Base-by-base conservation (phyloP, 2,329 filamentous ascomycete species). In the Ophiocordyceps australis region DNA sequence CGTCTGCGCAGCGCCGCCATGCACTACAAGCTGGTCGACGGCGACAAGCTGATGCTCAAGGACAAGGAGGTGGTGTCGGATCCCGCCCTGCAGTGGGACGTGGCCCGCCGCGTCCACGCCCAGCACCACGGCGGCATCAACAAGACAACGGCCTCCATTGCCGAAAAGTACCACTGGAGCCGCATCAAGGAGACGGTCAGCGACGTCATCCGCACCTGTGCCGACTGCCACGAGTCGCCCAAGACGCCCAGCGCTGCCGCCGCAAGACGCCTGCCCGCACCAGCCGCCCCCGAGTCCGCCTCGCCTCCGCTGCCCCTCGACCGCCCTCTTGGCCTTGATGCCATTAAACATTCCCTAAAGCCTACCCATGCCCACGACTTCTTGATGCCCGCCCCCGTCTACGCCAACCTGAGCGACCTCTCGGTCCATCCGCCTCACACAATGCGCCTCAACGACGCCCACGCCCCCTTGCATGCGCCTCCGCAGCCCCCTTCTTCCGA, bases 181-280 rank as follows among this genome's bases (percentile, higher is more conserved):
- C 71, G 86, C 32, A 95, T 95, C 56, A 98, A 95, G 49, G 85
- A 94, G 52, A 95, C 86, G 1, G 89, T 94, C 33, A 89, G 78
- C 46, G 74, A 86, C 46, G 85, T 93, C 39, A 93, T 95, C 50
- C 76, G 80, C 39, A 86, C 89, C 41, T 98, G 89, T 50, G 55
- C 66, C 7, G 75, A 92, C 45, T 95, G 86, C 56, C 92, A 86
- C 52, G 82, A 92, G 40, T 57, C 68, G 20, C 64, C 70, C 32
- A 79, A 79, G 46, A 56, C 62, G 17, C 46, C 52, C 14, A 45
- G 41, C 24, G 35, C 42, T 4, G 43, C 41, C 2, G 42, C 39
- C 9, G 35, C 34, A 16, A 35, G 38, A 4, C 22, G 22, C 16
- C 16, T 15, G 43, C 40, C 28, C 28, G 14, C 15, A 13, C 26